Conservation (phyloP, 2,329 filamentous ascomycete species). For the Metarhizium sp. region DNA sequence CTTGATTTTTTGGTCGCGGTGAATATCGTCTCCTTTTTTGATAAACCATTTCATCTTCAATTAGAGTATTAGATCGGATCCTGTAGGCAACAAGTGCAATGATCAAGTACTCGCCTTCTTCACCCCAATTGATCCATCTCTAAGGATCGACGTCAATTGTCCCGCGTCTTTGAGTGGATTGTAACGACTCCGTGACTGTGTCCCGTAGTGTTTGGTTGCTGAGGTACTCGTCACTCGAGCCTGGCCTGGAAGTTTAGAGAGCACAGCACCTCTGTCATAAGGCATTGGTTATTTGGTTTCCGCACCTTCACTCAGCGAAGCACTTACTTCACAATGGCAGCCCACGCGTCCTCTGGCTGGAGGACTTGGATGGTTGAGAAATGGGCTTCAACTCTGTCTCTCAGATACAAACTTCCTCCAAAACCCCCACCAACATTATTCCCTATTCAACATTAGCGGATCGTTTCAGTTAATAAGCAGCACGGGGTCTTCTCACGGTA, state of each 20-base stretch:
- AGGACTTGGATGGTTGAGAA: slow-evolving; percentile 3
- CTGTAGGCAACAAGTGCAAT: too few relatives aligned
- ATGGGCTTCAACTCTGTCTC: too few relatives aligned
- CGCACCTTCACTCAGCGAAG: background rate
- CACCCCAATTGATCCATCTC: background rate
- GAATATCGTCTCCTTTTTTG: background rate
- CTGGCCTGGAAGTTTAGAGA: background rate
- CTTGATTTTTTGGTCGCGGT: background rate
- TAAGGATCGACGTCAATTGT: background rate
- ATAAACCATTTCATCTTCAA: background rate
- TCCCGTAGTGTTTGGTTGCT: slow-evolving; percentile 3
- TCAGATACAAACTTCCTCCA: too few relatives aligned
- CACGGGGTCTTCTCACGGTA: too few relatives aligned
- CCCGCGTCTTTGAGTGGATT: background rate
- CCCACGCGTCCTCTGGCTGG: slow-evolving; percentile 4
- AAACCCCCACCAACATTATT: too few relatives aligned
- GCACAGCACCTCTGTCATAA: background rate
- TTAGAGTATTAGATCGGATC: too few relatives aligned
- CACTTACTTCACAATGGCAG: slow-evolving; percentile 5
- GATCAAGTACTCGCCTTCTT: background rate
- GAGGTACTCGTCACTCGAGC: background rate
- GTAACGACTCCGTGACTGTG: rapidly evolving
- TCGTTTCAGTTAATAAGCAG: too few relatives aligned
- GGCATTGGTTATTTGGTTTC: background rate
- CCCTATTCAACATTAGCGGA: too few relatives aligned